phyloP scores from a whole-genome alignment of 176 grass and related monocot genomes.

The Paspalum vaginatum region DNA sequence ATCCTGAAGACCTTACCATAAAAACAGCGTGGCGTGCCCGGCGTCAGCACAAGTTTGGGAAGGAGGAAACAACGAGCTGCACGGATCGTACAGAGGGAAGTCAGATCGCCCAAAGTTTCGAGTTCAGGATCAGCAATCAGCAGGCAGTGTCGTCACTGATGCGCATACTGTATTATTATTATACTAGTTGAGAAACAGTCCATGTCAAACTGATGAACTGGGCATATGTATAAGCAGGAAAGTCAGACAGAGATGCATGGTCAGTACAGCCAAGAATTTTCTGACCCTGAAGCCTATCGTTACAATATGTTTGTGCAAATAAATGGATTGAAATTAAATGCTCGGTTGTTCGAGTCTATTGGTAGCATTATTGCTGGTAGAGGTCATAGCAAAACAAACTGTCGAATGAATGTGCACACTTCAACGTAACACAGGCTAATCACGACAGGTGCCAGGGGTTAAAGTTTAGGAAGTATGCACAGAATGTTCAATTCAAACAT shows the following conservation, averaged over 20 bases:
- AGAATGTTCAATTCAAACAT: neutral
- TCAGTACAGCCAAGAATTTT: neutral
- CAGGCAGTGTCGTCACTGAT: conserved; percentile 4
- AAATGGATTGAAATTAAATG: neutral
- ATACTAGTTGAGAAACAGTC: neutral
- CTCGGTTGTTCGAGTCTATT: neutral
- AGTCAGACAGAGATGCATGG: neutral
- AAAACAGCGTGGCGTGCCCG: neutral
- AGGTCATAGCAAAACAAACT: neutral
- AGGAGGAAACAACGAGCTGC: neutral
- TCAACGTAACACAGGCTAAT: neutral
- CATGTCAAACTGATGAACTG: neutral
- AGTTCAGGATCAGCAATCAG: neutral
- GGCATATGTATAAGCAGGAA: neutral
- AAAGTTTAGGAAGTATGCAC: too few relatives aligned
- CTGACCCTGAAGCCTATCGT: neutral
- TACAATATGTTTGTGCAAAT: neutral
- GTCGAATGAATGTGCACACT: neutral
- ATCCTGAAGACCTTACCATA: neutral
- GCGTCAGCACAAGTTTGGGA: conserved; percentile 15
- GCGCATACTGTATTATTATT: neutral
- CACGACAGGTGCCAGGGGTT: too few relatives aligned
- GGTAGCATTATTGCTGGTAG: neutral
- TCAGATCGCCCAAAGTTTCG: conserved; percentile 18
- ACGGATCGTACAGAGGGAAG: conserved; percentile 33